Base-by-base conservation (phyloP, 2,329 filamentous ascomycete species). In the Xylariomycetidae sp. region DNA sequence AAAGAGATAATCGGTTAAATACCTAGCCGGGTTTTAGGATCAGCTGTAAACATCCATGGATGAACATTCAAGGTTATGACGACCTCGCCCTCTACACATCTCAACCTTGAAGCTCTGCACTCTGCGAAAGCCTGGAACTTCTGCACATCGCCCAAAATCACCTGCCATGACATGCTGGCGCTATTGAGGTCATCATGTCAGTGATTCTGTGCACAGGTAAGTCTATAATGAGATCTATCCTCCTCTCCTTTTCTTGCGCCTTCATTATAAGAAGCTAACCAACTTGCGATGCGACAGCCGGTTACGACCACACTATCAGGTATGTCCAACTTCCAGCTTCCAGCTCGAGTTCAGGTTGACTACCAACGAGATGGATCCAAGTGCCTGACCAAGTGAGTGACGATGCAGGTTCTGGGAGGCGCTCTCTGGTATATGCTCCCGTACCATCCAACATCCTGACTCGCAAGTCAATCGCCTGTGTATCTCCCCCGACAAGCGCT, bases 391-490 rank as follows among this genome's bases (percentile, higher is more conserved):
- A 11, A 16, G n/a, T 25, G 25, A 35, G 20, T 27, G 26, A 13
- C 23, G 6, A 33, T 15, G 15, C 18, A 42, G 49, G 45, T 98
- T 98, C 69, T 98, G 92, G 92, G 92, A 98, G 64, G 92, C 92
- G 2, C 77, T 98, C 36, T 96, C 89, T 9, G 92, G 92, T 34
- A 97, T 98, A 53, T 98, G 92, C 67, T 96, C 88, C 26, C 86
- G 92, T 46, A 98, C 92, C 15, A 97, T 98, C 50, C 92, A 96
- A 51, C 90, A 98, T 57, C 88, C 92, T 3, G 92, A 98, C 63
- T 97, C 90, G 8, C 92, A 98, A 63, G 92, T 98, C 50, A 98
- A 98, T 64, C 86, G 92, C 27, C 82, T 98, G 30, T 97, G 90
- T 63, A 98, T 98, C 55, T 96, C 92, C 10, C 92, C 92, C 43